phyloP scores from a whole-genome alignment of 768 basidiomycete species.

The Galerina sulciceps region DNA sequence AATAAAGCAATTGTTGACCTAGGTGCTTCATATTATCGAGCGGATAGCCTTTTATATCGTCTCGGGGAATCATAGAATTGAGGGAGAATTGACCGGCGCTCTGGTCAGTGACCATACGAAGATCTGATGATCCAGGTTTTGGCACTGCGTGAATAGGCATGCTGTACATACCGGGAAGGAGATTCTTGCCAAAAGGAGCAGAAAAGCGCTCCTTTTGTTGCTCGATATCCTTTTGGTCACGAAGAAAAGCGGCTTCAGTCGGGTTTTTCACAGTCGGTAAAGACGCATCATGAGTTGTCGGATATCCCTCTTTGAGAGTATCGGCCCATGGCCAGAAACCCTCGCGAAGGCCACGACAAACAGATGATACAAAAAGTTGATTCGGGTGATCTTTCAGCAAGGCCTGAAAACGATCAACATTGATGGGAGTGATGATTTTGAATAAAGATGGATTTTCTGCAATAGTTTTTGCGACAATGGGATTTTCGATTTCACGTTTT shows the following conservation, averaged over 20 bases:
- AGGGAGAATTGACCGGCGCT: too few relatives aligned
- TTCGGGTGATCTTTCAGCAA: conserved; percentile 39
- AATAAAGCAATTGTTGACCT: too few relatives aligned
- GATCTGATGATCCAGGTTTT: conserved; percentile 27
- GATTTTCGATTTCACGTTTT: conserved; percentile 16
- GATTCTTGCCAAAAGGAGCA: conserved; percentile 30
- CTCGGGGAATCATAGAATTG: too few relatives aligned
- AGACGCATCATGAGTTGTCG: conserved; percentile 20
- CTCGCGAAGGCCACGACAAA: conserved; percentile 28
- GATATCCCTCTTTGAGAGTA: conserved; percentile 22
- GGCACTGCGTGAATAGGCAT: conserved; percentile 36
- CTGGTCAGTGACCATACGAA: conserved; percentile 33
- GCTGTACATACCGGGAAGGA: conserved; percentile 34
- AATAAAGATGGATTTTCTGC: conserved; percentile 31
- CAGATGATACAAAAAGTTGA: conserved; percentile 38
- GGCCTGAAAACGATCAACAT: conserved; percentile 13
- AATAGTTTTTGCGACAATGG: conserved; percentile 22
- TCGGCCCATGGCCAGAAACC: conserved; percentile 52
- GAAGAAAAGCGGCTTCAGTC: conserved; percentile 26
- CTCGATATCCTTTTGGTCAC: conserved; percentile 26
- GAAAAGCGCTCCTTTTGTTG: conserved; percentile 24
- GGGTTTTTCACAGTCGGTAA: conserved; percentile 2
- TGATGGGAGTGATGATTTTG: conserved; percentile 34
- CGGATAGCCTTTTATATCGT: too few relatives aligned
- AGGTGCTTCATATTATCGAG: too few relatives aligned